Evolutionary conservation across 2,329 filamentous ascomycete genomes (phyloP).

Genomic region (Pseudogymnoascus sp.): DNA sequence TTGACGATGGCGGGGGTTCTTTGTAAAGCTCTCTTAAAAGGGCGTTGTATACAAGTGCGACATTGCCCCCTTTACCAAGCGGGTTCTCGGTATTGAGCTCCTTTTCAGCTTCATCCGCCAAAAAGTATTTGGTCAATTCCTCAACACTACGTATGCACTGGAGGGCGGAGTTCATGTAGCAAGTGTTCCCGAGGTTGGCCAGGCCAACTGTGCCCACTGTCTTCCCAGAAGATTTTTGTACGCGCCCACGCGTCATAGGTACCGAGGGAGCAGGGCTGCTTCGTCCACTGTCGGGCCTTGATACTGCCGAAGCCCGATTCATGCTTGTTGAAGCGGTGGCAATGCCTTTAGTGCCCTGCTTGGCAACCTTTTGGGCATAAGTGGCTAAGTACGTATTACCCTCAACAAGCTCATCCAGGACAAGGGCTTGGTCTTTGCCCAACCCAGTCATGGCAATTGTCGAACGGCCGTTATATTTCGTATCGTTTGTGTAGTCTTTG

Average conservation of each 20-base stretch:
- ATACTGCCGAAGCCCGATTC: constrained; percentile 21
- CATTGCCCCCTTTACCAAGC: constrained; percentile 73
- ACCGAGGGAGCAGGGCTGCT: constrained; percentile 56
- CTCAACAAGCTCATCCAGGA: constrained; percentile 72
- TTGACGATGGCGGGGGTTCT: constrained; percentile 54
- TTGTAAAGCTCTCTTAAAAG: constrained; percentile 73
- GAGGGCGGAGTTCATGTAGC: constrained; percentile 97
- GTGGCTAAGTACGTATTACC: constrained; percentile 49
- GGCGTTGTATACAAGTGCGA: constrained; percentile 74
- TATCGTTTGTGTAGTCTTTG: constrained; percentile 62
- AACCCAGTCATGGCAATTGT: constrained; percentile 59
- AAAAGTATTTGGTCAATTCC: constrained; percentile 86
- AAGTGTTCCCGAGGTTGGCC: constrained; percentile 89
- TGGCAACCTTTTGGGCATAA: constrained; percentile 27
- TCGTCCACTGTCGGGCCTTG: constrained; percentile 45
- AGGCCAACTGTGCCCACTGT: constrained; percentile 72
- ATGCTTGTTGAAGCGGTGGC: constrained; percentile 14
- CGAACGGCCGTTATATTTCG: constrained; percentile 68
- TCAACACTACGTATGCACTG: constrained; percentile 92
- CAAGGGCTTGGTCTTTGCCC: constrained; percentile 62
- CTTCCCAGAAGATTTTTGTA: constrained; percentile 59
- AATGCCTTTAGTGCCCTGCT: constrained; percentile 15
- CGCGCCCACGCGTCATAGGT: constrained; percentile 61
- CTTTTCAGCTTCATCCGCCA: constrained; percentile 61
- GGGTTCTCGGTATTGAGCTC: constrained; percentile 84